Evolutionary conservation across 192 early-diverging fungal species (phyloP), one percentile per base, ranked within the genome.

Genomic region (Pilaira anomala): DNA sequence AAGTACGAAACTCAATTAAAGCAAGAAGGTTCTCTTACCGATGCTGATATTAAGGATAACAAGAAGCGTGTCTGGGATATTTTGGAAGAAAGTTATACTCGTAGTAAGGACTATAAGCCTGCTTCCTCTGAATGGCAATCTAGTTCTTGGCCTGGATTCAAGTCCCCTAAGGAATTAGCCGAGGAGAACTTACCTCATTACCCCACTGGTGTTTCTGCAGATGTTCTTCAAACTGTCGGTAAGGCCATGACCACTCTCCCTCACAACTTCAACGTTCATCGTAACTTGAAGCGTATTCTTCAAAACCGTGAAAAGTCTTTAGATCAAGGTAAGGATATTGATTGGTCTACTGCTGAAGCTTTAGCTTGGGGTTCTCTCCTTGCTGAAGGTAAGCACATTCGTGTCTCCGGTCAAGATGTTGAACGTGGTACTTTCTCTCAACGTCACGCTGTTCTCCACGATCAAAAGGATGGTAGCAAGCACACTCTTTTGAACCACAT

Each of bases 361-460:
- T 83, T 98, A 72, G 92, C 97, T 3, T 96, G 93, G 73, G 97
- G 95, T 39, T 80, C 89, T 8, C 86, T 98, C 51, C 83, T 98
- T 57, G 69, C 89, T 13, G 95, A 97, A 73, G 91, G 93, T 65
- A 91, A 92, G 73, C 93, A 96, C 69, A 87, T 96, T 61, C 88
- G 94, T 62, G 79, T 98, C 36, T 89, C 89, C 60, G 97, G 97
- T 48, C 97, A 98, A 81, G 97, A 98, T 85, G 90, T 92, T 58
- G 97, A 98, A 81, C 92, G 97, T 77, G 97, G 97, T 56, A 98
- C 97, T 21, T 98, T 98, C 80, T 98, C 97, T 53, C 97, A 98
- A 71, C 92, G 97, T 60, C 97, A 98, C 72, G 90, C 97, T 22
- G 87, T 98, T 30, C 80, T 98, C 67, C 91, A 97, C 85, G 93